These are phyloP conservation scores for Eleusine coracana DNA, from an alignment of 176 grass and related monocot genomes.

Conservation along the genomic window DNA sequence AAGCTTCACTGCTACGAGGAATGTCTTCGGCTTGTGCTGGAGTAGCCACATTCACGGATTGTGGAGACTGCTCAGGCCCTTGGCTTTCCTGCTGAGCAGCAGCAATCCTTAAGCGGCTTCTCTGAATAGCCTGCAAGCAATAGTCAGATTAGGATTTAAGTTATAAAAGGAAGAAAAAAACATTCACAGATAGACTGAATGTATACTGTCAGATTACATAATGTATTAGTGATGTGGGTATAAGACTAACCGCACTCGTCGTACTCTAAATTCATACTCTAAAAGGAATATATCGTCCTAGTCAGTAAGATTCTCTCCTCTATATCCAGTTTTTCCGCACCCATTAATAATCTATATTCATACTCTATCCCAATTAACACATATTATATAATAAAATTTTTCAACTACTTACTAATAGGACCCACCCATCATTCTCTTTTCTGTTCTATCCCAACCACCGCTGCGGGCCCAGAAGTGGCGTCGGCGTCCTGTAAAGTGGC, in stretches of 20 bases:
- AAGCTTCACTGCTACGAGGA: constrained; percentile 31
- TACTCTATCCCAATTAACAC: too few species aligned
- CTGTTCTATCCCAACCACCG: too few species aligned
- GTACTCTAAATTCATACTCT: too few species aligned
- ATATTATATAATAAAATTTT: too few species aligned
- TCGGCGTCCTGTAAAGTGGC: too few species aligned
- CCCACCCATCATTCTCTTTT: too few species aligned
- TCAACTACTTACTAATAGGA: too few species aligned
- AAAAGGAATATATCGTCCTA: too few species aligned
- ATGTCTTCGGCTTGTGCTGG: constrained; percentile 9
- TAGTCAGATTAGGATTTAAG: constrained; percentile 25
- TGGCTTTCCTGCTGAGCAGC: constrained; percentile 49
- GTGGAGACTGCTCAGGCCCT: constrained; percentile 34
- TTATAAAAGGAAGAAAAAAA: neutral
- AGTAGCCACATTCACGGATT: constrained; percentile 24
- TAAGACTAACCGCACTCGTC: neutral
- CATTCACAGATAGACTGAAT: neutral
- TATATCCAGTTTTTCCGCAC: too few species aligned
- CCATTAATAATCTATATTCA: too few species aligned
- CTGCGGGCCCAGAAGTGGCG: too few species aligned
- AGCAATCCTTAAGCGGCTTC: constrained; percentile 55
- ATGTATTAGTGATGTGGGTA: neutral
- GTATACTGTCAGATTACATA: neutral
- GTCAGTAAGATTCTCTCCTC: too few species aligned
- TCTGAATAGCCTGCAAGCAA: constrained; percentile 64